Conservation (phyloP, 2,329 filamentous ascomycete genomes). For the Amphichorda felina region DNA sequence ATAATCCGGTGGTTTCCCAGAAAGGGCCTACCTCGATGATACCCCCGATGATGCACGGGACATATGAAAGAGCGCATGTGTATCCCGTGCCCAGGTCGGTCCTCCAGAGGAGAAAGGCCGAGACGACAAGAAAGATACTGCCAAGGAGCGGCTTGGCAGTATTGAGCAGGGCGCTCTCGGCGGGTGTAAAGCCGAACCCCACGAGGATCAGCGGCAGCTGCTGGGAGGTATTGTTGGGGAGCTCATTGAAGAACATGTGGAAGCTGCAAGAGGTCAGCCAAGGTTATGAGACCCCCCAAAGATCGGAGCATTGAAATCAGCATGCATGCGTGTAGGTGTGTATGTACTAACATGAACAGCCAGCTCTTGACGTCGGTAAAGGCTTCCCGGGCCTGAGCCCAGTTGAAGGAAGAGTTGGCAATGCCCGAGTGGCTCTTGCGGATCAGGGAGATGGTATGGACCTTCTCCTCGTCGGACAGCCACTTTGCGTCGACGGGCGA, state of each 20-base stretch:
- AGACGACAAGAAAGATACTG: slow-evolving; percentile 8
- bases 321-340: not conserved
- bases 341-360: slow-evolving; percentile 6
- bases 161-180: slow-evolving; percentile 12
- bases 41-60: slow-evolving; percentile 11
- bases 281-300: no score
- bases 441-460: slow-evolving; percentile 38
- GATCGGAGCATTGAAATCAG: not conserved
- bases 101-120: slow-evolving; percentile 9
- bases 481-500: slow-evolving; percentile 37
- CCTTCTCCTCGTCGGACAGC: slow-evolving; percentile 35
- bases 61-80: slow-evolving; percentile 12
- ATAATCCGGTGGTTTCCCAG: not conserved
- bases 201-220: slow-evolving; percentile 12
- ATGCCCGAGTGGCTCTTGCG: slow-evolving; percentile 43
- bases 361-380: slow-evolving; percentile 11
- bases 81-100: slow-evolving; percentile 11
- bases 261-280: no score
- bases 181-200: slow-evolving; percentile 11
- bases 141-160: slow-evolving; percentile 12
- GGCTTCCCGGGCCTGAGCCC: slow-evolving; percentile 10
- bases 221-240: slow-evolving; percentile 13
- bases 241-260: slow-evolving; percentile 14
- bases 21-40: slow-evolving; percentile 8
- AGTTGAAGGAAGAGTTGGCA: slow-evolving; percentile 11